A percentile compares a stretch with the other conserved stretches of the same genome.
phyloP scores from a whole-genome alignment of 768 basidiomycete genomes.

The Mycena amicta region DNA sequence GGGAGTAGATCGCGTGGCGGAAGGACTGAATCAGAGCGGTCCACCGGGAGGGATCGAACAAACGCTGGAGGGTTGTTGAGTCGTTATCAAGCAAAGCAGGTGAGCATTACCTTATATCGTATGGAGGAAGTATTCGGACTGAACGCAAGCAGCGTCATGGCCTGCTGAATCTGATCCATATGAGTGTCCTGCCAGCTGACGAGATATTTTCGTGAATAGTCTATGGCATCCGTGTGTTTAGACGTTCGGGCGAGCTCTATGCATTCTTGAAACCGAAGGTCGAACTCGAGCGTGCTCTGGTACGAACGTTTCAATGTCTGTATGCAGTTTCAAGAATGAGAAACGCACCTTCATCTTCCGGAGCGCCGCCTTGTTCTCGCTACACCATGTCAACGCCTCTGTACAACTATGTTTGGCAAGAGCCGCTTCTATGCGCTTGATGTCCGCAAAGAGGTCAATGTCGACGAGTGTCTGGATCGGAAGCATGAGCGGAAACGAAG shows the following conservation, averaged over 20 bases:
- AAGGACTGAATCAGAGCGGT: constrained; percentile 71
- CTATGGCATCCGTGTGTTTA: constrained; percentile 75
- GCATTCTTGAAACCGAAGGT: constrained; percentile 93
- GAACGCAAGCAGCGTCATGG: constrained; percentile 77
- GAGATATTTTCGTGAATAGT: constrained; percentile 82
- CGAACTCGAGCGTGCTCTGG: constrained; percentile 94
- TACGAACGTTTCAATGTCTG: neutral
- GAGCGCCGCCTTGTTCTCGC: constrained; percentile 90
- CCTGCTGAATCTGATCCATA: constrained; percentile 73
- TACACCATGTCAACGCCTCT: constrained; percentile 94
- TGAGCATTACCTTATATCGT: constrained; percentile 74
- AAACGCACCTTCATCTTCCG: constrained; percentile 85
- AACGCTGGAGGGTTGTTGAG: constrained; percentile 49
- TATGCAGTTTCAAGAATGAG: constrained; percentile 1
- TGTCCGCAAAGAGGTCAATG: constrained; percentile 88
- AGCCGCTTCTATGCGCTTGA: constrained; percentile 82
- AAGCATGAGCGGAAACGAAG: neutral
- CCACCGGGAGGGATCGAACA: constrained; percentile 88
- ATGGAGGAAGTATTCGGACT: constrained; percentile 68
- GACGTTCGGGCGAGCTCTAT: constrained; percentile 83
- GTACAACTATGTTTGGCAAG: constrained; percentile 75
- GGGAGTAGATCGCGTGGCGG: constrained; percentile 81
- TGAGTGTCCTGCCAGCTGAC: constrained; percentile 83
- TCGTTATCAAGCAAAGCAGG: constrained; percentile 1
- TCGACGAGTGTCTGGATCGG: constrained; percentile 76